Evolutionary conservation across 2,329 filamentous ascomycete species (phyloP), one percentile per base, ranked within the genome.

Genomic region (Xylariaceae sp.): DNA sequence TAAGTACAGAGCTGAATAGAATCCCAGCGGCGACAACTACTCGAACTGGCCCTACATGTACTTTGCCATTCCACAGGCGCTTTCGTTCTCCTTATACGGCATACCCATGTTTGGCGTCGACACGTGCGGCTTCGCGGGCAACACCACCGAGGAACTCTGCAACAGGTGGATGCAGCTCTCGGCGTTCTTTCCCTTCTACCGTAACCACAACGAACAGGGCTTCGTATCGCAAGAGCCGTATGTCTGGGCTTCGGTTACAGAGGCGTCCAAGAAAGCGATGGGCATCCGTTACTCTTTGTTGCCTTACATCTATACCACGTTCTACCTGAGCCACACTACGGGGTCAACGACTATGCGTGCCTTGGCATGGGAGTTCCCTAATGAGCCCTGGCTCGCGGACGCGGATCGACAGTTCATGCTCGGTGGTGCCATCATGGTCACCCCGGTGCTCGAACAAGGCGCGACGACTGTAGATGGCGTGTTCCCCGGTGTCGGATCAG

Each of bases 151-250:
- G 64, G 85, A 90, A 65, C 79, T 91, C 2, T 91, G 87, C 71
- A 80, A 80, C 51, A 77, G 87, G 18, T 90, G 86, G 85, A 87
- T 87, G 84, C 82, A 86, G 64, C 74, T 88, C 1, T 80, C 76
- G 0, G 86, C 86, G 10, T 89, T 90, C 75, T 89, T 89, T 72
- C 85, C 86, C 6, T 89, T 90, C 71, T 89, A 89, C 71, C 77
- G 87, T 22, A 90, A 90, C 70, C 87, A 92, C 74, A 90, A 90
- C 64, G 73, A 73, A 3, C 71, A 87, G 1, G 77, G 76, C 0
- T 79, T 83, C 10, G 76, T 76, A 47, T 67, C 79, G 0, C 88
- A 92, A 65, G 88, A 92, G 68, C 85, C 87, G 0, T 92, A 88
- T 64, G 66, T 78, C 15, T 91, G 87, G 87, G 73, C 73, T 2